Evolutionary conservation across 2,329 filamentous ascomycete genomes (phyloP), one percentile per base, ranked within the genome.

Genomic region (Claviceps humidiphila): DNA sequence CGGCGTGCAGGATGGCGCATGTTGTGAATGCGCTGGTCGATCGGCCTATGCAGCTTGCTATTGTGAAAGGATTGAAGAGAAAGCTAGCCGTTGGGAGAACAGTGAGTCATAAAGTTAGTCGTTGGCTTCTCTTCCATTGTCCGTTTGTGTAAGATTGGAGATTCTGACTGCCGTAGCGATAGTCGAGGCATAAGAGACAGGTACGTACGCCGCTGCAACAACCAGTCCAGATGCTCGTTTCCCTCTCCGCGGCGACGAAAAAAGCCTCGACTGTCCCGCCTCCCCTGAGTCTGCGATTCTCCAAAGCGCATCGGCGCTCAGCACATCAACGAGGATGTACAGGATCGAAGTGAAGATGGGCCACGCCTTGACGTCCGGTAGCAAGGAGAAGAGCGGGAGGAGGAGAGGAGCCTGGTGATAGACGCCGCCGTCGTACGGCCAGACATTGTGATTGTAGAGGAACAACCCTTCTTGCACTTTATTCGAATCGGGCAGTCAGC

Each of bases 381-480:
- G 78, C 45, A 96, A 77, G 39, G 89, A 87, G 74, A 97, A 96
- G 58, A 97, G 77, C 46, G 91, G 89, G 54, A 98, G 81, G 42
- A 98, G 79, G 53, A 98, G 76, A 47, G 93, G 93, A 43, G 90
- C 89, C 75, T 95, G 77, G 69, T 82, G 77, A 66, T 78, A 84
- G 64, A 84, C 88, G 61, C 93, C 93, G 58, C 93, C 93, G 67
- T 98, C 89, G 71, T 97, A 98, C 1, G 93, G 93, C 55, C 89
- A 96, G 53, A 97, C 87, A 72, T 95, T 94, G 68, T 94, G 88
- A 58, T 87, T 90, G 68, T 97, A 97, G 22, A 98, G 81, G 63
- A 95, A 98, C 53, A 98, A 74, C 20, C 93, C 93, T 71, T 98
- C 93, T 75, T 97, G 91, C 52, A 97, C 89, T 95, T 48, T 24